Conservation (phyloP, 2,329 filamentous ascomycete genomes). For the Calycina herbarum region DNA sequence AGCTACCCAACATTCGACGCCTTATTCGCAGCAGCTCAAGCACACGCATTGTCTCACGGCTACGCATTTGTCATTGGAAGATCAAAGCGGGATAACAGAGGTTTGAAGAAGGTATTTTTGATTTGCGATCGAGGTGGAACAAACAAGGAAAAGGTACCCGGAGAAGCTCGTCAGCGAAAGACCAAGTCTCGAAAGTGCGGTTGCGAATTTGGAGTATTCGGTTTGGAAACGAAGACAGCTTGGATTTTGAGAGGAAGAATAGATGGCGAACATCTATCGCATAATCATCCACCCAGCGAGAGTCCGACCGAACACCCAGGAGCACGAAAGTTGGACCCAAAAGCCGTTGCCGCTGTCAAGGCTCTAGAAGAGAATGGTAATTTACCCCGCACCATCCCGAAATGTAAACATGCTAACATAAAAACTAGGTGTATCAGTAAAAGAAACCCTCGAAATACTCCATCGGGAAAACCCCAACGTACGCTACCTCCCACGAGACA, state of each 20-base stretch:
- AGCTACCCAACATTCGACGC: conserved; percentile 65
- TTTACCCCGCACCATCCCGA: conserved; percentile 30
- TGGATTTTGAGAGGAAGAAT: conserved; percentile 67
- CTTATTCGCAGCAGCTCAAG: conserved; percentile 62
- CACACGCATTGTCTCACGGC: conserved; percentile 66
- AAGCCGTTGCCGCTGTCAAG: conserved; percentile 68
- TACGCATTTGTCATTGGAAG: conserved; percentile 68
- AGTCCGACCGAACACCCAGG: conserved; percentile 66
- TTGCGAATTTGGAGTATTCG: conserved; percentile 69
- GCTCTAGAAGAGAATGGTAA: conserved; percentile 65
- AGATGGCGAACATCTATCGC: conserved; percentile 55
- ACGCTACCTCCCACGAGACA: conserved; percentile 62
- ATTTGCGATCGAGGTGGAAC: conserved; percentile 67
- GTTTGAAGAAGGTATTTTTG: conserved; percentile 66
- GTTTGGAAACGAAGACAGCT: conserved; percentile 65
- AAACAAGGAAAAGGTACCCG: conserved; percentile 50
- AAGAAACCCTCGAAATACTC: conserved; percentile 65
- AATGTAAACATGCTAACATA: conserved; percentile 38
- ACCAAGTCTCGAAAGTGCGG: conserved; percentile 70
- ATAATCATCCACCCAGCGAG: conserved; percentile 67
- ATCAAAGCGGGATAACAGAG: conserved; percentile 64
- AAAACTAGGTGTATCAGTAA: conserved; percentile 60
- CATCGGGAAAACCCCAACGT: conserved; percentile 64
- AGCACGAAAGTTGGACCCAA: conserved; percentile 64
- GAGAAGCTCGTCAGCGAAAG: conserved; percentile 51